Percentiles rank a stretch among this genome's conserved stretches.
Evolutionary conservation across 2,329 filamentous ascomycete species (phyloP).

Genomic region (Trichoderma gracile): DNA sequence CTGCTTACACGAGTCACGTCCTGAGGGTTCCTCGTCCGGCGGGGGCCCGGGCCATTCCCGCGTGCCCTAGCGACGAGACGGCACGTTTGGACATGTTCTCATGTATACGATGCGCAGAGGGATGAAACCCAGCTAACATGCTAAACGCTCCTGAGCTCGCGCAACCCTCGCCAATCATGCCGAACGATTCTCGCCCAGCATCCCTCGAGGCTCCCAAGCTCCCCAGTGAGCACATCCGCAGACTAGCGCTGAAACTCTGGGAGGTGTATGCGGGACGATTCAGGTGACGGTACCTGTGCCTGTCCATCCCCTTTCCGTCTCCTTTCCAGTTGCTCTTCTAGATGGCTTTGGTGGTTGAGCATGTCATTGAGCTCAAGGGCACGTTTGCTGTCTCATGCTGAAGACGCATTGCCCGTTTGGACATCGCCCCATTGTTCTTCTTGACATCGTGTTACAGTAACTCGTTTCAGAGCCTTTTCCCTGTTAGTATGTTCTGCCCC

Average conservation of each 20-base stretch:
- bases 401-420: background rate
- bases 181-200: too few relatives aligned
- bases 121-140: slow-evolving; percentile 22
- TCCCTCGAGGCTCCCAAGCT: background rate
- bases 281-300: background rate
- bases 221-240: background rate
- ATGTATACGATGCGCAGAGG: slow-evolving; percentile 16
- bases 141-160: slow-evolving; percentile 9
- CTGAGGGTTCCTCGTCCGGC: background rate
- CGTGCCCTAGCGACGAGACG: background rate
- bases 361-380: background rate
- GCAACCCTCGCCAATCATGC: slow-evolving; percentile 13
- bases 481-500: background rate
- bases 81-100: slow-evolving; percentile 22
- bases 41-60: slow-evolving; percentile 9
- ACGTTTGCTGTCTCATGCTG: background rate
- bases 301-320: background rate
- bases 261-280: slow-evolving; percentile 1
- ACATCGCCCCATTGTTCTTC: background rate
- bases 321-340: background rate
- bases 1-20: background rate
- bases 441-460: slow-evolving; percentile 11
- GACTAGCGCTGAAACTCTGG: background rate
- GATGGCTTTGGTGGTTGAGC: background rate
- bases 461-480: background rate